phyloP scores from a whole-genome alignment of 2,329 filamentous ascomycete species.

The Rhytidhysteron rufulum region DNA sequence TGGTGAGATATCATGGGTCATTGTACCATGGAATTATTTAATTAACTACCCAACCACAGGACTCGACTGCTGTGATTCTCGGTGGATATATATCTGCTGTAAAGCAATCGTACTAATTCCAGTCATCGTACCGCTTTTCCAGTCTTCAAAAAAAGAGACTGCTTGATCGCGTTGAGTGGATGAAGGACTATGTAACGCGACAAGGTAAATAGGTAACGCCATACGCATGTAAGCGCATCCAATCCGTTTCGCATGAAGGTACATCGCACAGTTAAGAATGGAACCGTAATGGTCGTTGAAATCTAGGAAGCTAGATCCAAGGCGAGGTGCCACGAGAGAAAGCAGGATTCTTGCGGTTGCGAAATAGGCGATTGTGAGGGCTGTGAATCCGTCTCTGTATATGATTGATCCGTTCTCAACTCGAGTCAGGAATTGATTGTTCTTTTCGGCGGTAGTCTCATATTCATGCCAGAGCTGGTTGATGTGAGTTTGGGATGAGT shows the following conservation, averaged over 20 bases:
- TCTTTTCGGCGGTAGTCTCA: slow-evolving; percentile 4
- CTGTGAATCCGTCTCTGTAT: slow-evolving; percentile 22
- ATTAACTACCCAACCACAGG: too few species aligned
- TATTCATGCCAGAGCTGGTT: slow-evolving; percentile 21
- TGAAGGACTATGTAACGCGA: slow-evolving; percentile 19
- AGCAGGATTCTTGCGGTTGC: slow-evolving; percentile 17
- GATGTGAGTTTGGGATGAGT: slow-evolving; percentile 10
- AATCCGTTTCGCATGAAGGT: slow-evolving; percentile 15
- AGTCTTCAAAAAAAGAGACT: slow-evolving; percentile 15
- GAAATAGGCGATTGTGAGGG: slow-evolving; percentile 22
- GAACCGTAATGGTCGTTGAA: slow-evolving; percentile 12
- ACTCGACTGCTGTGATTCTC: too few species aligned
- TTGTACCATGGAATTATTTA: too few species aligned
- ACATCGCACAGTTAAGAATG: slow-evolving; percentile 19
- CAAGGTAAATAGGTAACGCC: slow-evolving; percentile 24
- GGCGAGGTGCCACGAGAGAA: slow-evolving; percentile 9
- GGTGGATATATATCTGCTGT: too few species aligned
- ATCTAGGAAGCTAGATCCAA: slow-evolving; percentile 6
- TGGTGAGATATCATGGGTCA: too few species aligned
- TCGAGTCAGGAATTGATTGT: slow-evolving; percentile 6
- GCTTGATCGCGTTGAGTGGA: slow-evolving; percentile 13
- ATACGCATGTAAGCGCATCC: slow-evolving; percentile 30
- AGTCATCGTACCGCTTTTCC: slow-evolving; percentile 19
- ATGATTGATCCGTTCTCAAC: slow-evolving; percentile 2
- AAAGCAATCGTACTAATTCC: slow-evolving; percentile 25